Conservation (phyloP, 495 filamentous ascomycete genomes). For the Penicillium coffeae region DNA sequence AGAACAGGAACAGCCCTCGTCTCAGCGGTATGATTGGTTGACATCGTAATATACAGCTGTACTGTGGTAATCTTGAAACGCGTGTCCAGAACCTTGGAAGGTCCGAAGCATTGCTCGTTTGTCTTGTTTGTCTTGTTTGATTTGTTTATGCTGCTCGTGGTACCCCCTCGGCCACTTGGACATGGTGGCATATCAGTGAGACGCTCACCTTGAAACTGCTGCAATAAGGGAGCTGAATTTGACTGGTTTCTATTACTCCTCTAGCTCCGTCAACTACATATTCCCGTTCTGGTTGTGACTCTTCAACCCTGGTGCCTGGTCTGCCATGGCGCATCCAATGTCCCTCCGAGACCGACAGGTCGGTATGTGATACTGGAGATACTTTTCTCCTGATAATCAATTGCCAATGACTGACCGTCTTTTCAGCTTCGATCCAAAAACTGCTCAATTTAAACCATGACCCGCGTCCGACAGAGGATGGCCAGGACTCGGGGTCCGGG, state of each 20-base stretch:
- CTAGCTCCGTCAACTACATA: background rate
- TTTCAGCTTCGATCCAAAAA: conserved; percentile 80
- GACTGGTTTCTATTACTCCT: no score
- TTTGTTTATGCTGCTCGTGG: conserved; percentile 16
- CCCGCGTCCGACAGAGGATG: conserved; percentile 51
- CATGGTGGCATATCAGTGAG: conserved; percentile 9
- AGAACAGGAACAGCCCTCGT: background rate
- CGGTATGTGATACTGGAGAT: conserved; percentile 54
- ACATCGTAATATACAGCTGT: conserved; percentile 4
- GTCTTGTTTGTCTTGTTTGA: conserved; percentile 19
- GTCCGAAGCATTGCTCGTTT: background rate
- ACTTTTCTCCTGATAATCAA: conserved; percentile 43
- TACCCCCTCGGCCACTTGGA: conserved; percentile 4
- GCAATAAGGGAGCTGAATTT: no score
- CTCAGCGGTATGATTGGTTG: background rate
- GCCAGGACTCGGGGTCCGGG: conserved; percentile 54
- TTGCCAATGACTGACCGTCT: conserved; percentile 25
- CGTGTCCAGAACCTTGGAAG: background rate
- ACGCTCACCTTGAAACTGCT: background rate
- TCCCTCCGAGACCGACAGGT: conserved; percentile 95
- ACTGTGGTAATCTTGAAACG: background rate
- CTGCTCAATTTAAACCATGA: conserved; percentile 92
- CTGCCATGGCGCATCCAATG: conserved; percentile 66
- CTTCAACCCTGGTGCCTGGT: conserved; percentile 10
- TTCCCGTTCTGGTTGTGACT: conserved; percentile 11